Percentiles rank a stretch among this genome's conserved stretches.
Conservation (phyloP, 2,329 filamentous ascomycete genomes). For the Daldinia sp. region DNA sequence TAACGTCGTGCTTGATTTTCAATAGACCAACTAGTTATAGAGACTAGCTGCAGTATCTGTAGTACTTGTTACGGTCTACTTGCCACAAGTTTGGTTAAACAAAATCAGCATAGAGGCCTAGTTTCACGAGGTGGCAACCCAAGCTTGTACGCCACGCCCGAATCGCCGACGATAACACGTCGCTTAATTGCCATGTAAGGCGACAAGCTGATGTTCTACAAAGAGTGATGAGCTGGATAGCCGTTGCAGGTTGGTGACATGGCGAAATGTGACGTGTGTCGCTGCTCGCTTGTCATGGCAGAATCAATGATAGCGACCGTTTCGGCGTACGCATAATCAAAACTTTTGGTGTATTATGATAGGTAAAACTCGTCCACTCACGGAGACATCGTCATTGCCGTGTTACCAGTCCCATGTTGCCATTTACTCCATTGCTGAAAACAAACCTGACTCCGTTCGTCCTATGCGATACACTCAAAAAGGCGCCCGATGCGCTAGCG, state of each 20-base stretch:
- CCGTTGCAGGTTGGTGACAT: not conserved
- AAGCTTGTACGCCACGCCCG: not conserved
- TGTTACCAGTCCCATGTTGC: not conserved
- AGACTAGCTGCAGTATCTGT: not conserved
- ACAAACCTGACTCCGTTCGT: slow-evolving; percentile 35
- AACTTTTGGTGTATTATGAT: not conserved
- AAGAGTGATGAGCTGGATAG: not conserved
- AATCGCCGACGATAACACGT: not conserved
- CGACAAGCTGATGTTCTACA: not conserved
- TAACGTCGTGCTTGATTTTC: not conserved
- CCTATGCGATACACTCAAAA: slow-evolving; percentile 15
- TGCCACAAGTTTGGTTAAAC: not conserved
- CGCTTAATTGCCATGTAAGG: not conserved
- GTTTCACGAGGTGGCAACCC: not conserved
- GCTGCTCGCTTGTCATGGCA: not conserved
- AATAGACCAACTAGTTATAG: not conserved
- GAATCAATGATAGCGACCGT: not conserved
- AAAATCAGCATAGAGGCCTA: not conserved
- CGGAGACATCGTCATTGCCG: not conserved
- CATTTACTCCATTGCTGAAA: slow-evolving; percentile 17
- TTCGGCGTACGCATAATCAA: not conserved
- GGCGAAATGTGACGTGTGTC: not conserved
- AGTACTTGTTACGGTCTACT: not conserved
- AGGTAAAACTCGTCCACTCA: not conserved
- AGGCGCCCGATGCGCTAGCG: slow-evolving; percentile 33